Conservation (phyloP, 2,329 filamentous ascomycete species). For the Biscogniauxia mediterranea region DNA sequence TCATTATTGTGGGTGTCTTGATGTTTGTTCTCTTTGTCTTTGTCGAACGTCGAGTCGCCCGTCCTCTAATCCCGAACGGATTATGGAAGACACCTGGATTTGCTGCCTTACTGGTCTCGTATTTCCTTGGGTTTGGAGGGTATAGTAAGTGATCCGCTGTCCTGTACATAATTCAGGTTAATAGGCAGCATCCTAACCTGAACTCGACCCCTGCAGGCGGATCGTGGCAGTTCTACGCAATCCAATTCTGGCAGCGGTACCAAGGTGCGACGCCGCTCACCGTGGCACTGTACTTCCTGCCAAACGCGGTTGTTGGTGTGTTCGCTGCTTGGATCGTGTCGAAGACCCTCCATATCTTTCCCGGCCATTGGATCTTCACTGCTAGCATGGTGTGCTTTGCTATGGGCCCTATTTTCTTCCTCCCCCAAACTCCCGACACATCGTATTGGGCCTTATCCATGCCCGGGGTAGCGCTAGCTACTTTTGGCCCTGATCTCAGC, state of each 20-base stretch:
- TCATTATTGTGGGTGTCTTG: slow-evolving; percentile 32
- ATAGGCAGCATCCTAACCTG: slow-evolving; percentile 2
- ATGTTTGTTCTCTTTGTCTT: slow-evolving; percentile 32
- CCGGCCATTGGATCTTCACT: slow-evolving; percentile 45
- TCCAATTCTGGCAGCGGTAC: slow-evolving; percentile 37
- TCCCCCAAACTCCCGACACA: slow-evolving; percentile 37
- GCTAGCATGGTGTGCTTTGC: slow-evolving; percentile 38
- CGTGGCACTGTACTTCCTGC: slow-evolving; percentile 42
- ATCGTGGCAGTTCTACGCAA: slow-evolving; percentile 36
- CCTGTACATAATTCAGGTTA: neutral
- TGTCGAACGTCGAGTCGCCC: slow-evolving; percentile 30
- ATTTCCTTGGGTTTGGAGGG: slow-evolving; percentile 40
- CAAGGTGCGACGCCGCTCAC: slow-evolving; percentile 40
- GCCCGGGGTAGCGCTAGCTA: slow-evolving; percentile 43
- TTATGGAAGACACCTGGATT: slow-evolving; percentile 44
- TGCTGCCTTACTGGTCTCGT: slow-evolving; percentile 40
- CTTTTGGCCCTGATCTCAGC: slow-evolving; percentile 46
- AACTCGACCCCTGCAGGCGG: slow-evolving; percentile 17
- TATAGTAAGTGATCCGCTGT: slow-evolving; percentile 18
- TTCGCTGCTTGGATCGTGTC: slow-evolving; percentile 46
- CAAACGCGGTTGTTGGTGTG: slow-evolving; percentile 44
- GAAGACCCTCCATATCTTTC: slow-evolving; percentile 43
- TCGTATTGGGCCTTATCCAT: slow-evolving; percentile 45
- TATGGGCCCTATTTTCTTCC: slow-evolving; percentile 25
- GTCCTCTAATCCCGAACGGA: slow-evolving; percentile 33